Conservation (phyloP, 2,329 filamentous ascomycete species). For the Didymella exigua region DNA sequence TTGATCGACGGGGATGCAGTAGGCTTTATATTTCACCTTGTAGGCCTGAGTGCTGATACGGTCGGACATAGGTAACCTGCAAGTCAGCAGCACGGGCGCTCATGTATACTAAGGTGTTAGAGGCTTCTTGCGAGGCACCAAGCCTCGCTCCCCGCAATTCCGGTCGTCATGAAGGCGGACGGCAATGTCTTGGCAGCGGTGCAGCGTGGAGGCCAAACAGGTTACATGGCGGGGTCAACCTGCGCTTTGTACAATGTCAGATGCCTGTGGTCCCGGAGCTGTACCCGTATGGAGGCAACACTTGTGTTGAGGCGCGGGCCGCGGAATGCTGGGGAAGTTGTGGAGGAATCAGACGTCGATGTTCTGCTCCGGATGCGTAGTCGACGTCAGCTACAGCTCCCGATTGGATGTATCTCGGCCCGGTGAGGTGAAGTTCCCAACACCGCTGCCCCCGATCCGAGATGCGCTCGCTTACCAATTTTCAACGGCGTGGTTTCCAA, state of each 20-base stretch:
- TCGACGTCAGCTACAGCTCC: background rate
- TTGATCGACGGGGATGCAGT: background rate
- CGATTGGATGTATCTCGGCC: conserved; percentile 27
- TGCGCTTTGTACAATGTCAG: conserved; percentile 3
- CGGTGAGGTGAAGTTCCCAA: background rate
- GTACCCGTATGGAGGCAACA: conserved; percentile 14
- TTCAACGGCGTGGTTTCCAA: conserved; percentile 2
- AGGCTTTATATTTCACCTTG: conserved; percentile 2
- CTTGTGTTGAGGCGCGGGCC: background rate
- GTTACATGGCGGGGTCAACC: conserved; percentile 20
- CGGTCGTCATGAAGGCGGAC: conserved; percentile 18
- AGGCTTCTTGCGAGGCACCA: conserved; percentile 18
- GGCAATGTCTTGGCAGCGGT: conserved; percentile 24
- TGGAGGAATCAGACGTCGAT: conserved; percentile 5
- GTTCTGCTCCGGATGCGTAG: conserved; percentile 11
- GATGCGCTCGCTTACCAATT: background rate
- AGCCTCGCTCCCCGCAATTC: conserved; percentile 30
- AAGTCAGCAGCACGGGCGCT: conserved; percentile 1
- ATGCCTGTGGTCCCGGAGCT: conserved; percentile 17
- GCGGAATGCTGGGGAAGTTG: conserved; percentile 16
- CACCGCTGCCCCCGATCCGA: conserved; percentile 25
- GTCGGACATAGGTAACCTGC: conserved; percentile 10
- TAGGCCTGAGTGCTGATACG: conserved; percentile 2
- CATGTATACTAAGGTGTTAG: conserved; percentile 13
- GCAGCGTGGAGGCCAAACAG: conserved; percentile 5